Conservation (phyloP, 495 filamentous ascomycete species). For the Opeltia flavorubescens region DNA sequence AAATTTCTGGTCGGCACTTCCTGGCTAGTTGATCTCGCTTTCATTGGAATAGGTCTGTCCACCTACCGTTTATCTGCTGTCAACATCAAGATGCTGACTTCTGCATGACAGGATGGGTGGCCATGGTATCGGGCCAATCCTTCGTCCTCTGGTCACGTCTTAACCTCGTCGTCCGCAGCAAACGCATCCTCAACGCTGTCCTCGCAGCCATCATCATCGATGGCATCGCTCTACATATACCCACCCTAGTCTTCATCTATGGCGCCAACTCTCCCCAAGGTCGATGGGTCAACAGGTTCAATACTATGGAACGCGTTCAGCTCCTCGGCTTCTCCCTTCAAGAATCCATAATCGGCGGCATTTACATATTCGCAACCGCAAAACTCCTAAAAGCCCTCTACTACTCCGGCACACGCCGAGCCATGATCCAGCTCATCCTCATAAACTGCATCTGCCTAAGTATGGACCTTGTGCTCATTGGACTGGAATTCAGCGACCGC, state of each 20-base stretch:
- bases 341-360: constrained; percentile 27
- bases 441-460: constrained; percentile 26
- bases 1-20: constrained; percentile 35
- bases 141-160: constrained; percentile 12
- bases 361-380: constrained; percentile 29
- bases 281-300: constrained; percentile 6
- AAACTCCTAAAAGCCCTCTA: constrained; percentile 20
- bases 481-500: constrained; percentile 19
- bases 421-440: constrained; percentile 27
- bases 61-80: too few species aligned
- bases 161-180: constrained; percentile 9
- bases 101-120: constrained; percentile 9
- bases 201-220: constrained; percentile 12
- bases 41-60: constrained; percentile 7
- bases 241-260: constrained; percentile 9
- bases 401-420: constrained; percentile 13
- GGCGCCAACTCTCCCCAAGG: constrained; percentile 9
- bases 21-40: not conserved
- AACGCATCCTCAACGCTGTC: constrained; percentile 1
- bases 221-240: constrained; percentile 8
- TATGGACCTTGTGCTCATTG: constrained; percentile 24
- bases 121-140: constrained; percentile 13
- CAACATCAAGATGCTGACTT: too few species aligned
- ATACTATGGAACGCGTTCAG: constrained; percentile 21
- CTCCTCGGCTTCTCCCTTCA: constrained; percentile 28